A percentile compares a stretch with the other conserved stretches of the same genome.
Conservation (phyloP, 768 basidiomycete genomes). For the Phylloporus arenicola region DNA sequence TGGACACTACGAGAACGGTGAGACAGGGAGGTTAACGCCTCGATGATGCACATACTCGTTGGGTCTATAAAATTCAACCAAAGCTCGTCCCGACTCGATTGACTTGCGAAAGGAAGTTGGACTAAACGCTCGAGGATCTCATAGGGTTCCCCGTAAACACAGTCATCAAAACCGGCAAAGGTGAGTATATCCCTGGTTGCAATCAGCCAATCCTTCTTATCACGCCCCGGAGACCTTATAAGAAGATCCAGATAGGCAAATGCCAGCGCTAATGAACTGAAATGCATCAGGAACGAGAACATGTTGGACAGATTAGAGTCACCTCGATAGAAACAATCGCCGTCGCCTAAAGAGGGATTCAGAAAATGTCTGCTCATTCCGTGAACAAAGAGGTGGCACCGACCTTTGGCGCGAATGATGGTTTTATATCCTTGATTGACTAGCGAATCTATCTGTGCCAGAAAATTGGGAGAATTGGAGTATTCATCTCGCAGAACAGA, state of each 20-base stretch:
- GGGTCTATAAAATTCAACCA: slow-evolving; percentile 46
- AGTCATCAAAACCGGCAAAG: slow-evolving; percentile 53
- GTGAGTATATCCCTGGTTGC: slow-evolving; percentile 49
- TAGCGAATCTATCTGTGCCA: slow-evolving; percentile 74
- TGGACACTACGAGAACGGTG: slow-evolving; percentile 42
- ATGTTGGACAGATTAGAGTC: slow-evolving; percentile 20
- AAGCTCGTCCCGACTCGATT: slow-evolving; percentile 26
- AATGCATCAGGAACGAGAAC: slow-evolving; percentile 14
- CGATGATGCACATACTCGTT: slow-evolving; percentile 35
- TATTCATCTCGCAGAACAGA: slow-evolving; percentile 60
- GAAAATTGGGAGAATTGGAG: slow-evolving; percentile 50
- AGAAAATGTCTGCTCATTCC: not conserved
- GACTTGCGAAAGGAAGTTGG: slow-evolving; percentile 33
- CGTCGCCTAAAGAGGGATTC: slow-evolving; percentile 53
- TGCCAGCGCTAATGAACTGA: slow-evolving; percentile 55
- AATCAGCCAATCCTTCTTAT: slow-evolving; percentile 46
- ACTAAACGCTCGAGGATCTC: slow-evolving; percentile 55
- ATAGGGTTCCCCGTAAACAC: slow-evolving; percentile 74
- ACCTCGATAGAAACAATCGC: slow-evolving; percentile 93
- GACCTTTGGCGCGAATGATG: slow-evolving; percentile 69
- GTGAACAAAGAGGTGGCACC: slow-evolving; percentile 20
- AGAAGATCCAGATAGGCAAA: slow-evolving; percentile 79
- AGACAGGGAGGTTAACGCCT: not conserved
- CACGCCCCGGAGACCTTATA: slow-evolving; percentile 42
- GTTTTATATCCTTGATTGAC: slow-evolving; percentile 53